Evolutionary conservation across 169 alveolate genomes (phyloP), one percentile per base, ranked within the genome.

Genomic region (Cryptosporidium muris): DNA sequence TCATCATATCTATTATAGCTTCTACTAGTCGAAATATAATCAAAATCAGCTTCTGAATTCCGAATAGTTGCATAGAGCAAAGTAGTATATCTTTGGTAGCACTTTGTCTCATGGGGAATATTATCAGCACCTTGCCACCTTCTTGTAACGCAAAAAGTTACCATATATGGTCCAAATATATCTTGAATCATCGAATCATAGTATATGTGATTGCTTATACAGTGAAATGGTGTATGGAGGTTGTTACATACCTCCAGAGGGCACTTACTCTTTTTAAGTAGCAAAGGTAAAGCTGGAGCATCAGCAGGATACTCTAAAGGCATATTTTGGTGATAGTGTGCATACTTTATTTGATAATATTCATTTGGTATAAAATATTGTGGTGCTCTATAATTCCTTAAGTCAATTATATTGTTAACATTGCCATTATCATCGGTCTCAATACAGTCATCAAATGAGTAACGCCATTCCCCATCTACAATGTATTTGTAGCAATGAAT

Each of bases 401-500:
- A 60, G 36, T 74, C 85, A 34, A 74, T 58, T 11, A 16, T 58
- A 49, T 74, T 74, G 43, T 58, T 74, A 6, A 60, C 14, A 16
- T 43, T 43, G 3, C 85, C 85, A 58, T 74, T 38, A 9, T 64
- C 14, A 68, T 74, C 47, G 2, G 63, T 58, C 38, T 53, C 47
- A 58, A 56, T 16, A 14, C 64, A 68, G 34, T 56, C 34, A 9
- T 74, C 68, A 8, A 48, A 36, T 36, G 85, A 74, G n/a, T 58
- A 74, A 25, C 85, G 63, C 85, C 85, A 74, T 60, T 74, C 85
- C 7, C 68, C 85, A 74, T 74, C 85, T 4, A 74, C 85, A 54
- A 74, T 74, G 48, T 58, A 74, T 74, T 74, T 74, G 37, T n/a
- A 74, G n/a, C 16, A 74, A 42, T 74, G 85, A 14, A 74, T 43